Evolutionary conservation across 2,329 filamentous ascomycete genomes (phyloP).

Genomic region (Talaromyces marneffei): DNA sequence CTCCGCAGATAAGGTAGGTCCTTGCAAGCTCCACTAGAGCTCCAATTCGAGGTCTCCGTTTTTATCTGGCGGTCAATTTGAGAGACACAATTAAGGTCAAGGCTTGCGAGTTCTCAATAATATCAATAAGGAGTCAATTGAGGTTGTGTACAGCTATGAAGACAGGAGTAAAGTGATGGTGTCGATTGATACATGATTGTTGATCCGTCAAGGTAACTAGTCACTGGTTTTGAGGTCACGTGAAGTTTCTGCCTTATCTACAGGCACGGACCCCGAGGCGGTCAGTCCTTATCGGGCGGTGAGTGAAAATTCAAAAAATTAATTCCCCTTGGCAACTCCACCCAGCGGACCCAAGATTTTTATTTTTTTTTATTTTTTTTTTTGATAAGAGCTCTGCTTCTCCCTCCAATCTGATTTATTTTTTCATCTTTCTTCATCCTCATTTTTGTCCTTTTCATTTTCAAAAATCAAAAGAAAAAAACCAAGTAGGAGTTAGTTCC

Average conservation of each 20-base stretch:
- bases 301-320: conserved; percentile 9
- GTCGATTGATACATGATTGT: not conserved
- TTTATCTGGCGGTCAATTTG: not conserved
- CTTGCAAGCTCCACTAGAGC: conserved; percentile 2
- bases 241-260: not conserved
- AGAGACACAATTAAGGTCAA: not conserved
- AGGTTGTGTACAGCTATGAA: not conserved
- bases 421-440: not conserved
- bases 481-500: not conserved
- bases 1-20: not conserved
- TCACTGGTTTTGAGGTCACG: not conserved
- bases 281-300: conserved; percentile 14
- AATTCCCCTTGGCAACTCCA: conserved; percentile 7
- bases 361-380: not conserved
- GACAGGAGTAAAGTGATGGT: not conserved
- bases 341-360: conserved; percentile 4
- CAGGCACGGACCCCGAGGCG: not conserved
- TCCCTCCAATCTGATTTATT: not conserved
- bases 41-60: not conserved
- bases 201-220: not conserved
- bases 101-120: not conserved
- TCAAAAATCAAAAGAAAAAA: not conserved
- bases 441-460: not conserved
- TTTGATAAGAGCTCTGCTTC: conserved; percentile 1
- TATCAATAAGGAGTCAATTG: not conserved